These are phyloP conservation scores for Ganoderma sinense DNA, from an alignment of 1,284 basidiomycete species.

Conservation along the genomic window DNA sequence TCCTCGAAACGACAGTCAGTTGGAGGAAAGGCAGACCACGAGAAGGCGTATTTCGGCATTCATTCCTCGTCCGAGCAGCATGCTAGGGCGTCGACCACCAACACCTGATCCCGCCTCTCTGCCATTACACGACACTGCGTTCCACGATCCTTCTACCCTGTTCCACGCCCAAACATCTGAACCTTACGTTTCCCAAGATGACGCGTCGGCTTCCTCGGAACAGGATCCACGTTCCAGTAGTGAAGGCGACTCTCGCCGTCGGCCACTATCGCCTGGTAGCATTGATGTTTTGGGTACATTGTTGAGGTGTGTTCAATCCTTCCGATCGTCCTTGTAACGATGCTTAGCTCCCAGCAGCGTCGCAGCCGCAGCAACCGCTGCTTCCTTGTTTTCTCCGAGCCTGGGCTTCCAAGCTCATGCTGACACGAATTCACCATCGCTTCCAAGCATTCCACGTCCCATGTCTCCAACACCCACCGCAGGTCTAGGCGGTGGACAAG, in stretches of 20 bases:
- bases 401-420: slow-evolving; percentile 40
- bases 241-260: slow-evolving; percentile 32
- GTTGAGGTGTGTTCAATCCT: slow-evolving; percentile 59
- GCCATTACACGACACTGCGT: background rate
- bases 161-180: background rate
- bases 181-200: slow-evolving; percentile 1
- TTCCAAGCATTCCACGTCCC: slow-evolving; percentile 43
- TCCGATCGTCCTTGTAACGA: slow-evolving; percentile 10
- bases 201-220: slow-evolving; percentile 4
- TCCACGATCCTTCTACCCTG: background rate
- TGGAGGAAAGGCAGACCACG: slow-evolving; percentile 29
- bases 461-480: slow-evolving; percentile 59
- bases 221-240: slow-evolving; percentile 19
- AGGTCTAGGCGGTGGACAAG: slow-evolving; percentile 43
- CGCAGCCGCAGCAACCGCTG: slow-evolving; percentile 82
- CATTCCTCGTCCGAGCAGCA: slow-evolving; percentile 34
- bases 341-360: slow-evolving; percentile 53
- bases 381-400: slow-evolving; percentile 68
- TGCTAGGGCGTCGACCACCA: slow-evolving; percentile 27
- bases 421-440: slow-evolving; percentile 26
- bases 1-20: slow-evolving; percentile 12
- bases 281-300: slow-evolving; percentile 83
- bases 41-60: slow-evolving; percentile 38
- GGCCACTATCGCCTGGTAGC: slow-evolving; percentile 68
- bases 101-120: slow-evolving; percentile 15